Conservation (phyloP, 2,329 filamentous ascomycete species). For the Colletotrichum sp. region DNA sequence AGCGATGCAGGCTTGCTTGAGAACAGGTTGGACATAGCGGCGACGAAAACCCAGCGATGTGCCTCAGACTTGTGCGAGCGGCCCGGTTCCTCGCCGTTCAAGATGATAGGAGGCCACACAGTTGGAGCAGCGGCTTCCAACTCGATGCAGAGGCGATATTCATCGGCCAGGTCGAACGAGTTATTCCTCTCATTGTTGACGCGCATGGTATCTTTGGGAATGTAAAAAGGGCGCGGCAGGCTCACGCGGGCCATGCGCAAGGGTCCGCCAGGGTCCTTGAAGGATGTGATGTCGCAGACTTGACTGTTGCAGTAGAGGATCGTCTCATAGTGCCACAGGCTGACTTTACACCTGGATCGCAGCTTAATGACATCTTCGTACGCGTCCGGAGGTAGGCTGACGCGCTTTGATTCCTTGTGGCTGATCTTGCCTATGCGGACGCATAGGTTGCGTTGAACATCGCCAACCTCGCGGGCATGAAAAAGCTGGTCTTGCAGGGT, state of each 20-base stretch:
- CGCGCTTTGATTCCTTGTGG: slow-evolving; percentile 43
- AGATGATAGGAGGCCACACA: slow-evolving; percentile 54
- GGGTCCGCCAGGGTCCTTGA: slow-evolving; percentile 50
- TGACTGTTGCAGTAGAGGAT: slow-evolving; percentile 61
- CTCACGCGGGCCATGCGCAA: slow-evolving; percentile 53
- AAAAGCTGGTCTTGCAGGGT: slow-evolving; percentile 37
- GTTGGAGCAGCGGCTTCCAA: slow-evolving; percentile 54
- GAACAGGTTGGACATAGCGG: slow-evolving; percentile 46
- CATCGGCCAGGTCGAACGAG: slow-evolving; percentile 51
- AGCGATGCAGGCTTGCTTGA: slow-evolving; percentile 37
- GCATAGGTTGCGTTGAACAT: slow-evolving; percentile 48
- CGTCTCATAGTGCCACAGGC: slow-evolving; percentile 33
- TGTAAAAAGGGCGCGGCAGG: slow-evolving; percentile 52
- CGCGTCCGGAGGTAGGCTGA: slow-evolving; percentile 28
- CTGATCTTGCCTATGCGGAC: slow-evolving; percentile 59
- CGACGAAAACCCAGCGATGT: slow-evolving; percentile 43
- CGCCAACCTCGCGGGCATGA: slow-evolving; percentile 32
- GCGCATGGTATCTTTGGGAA: slow-evolving; percentile 57
- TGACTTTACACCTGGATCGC: slow-evolving; percentile 47
- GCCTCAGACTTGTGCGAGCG: slow-evolving; percentile 18
- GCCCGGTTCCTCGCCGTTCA: slow-evolving; percentile 2
- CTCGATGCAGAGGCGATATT: slow-evolving; percentile 56
- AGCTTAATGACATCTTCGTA: slow-evolving; percentile 29
- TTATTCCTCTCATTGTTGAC: slow-evolving; percentile 52
- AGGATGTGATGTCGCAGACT: slow-evolving; percentile 55